Evolutionary conservation across 2,329 filamentous ascomycete genomes (phyloP), one percentile per base, ranked within the genome.

Genomic region (Chaetomiaceae sp.): DNA sequence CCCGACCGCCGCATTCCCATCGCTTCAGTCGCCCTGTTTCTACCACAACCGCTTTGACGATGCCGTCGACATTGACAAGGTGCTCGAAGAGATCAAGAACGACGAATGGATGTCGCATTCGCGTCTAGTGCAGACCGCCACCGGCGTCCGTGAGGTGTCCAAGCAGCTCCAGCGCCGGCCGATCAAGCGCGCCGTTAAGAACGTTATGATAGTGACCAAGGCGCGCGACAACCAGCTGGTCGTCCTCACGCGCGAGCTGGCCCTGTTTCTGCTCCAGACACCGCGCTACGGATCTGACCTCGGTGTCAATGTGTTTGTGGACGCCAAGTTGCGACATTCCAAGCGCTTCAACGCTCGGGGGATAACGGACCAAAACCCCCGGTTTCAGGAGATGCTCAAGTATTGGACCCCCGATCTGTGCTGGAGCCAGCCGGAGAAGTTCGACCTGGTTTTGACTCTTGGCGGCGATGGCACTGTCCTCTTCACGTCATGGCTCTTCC

Each of bases 121-220:
- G 9, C 84, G 91, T 49, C 81, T 99, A 37, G 89, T 96, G 65
- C 92, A 96, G 74, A 99, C 94, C 0, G 94, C 94, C 46, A 95
- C 90, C 0, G 89, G 90, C 42, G 94, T 99, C 18, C 85, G 94
- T 48, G 94, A 99, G 71, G 91, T 99, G 11, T 95, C 90, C 14
- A 92, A 95, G 71, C 94, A 97, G 72, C 78, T 99, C 54, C 92
- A 96, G 73, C 84, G 92, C 51, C 83, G 90, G 36, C 92, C 94
- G 20, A 90, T 97, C 70, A 94, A 89, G 72, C 86, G 91, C 61
- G 91, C 91, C 10, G 91, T 99, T 42, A 84, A 83, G 65, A 96
- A 90, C 68, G 82, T 99, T 65, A 97, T 99, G 94, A 96, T 99
- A 65, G 89, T 99, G 59, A 99, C 94, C 57, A 99, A 97, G 72